Conservation (phyloP, 73 alveolate genomes). For the Halteria grandinella region DNA sequence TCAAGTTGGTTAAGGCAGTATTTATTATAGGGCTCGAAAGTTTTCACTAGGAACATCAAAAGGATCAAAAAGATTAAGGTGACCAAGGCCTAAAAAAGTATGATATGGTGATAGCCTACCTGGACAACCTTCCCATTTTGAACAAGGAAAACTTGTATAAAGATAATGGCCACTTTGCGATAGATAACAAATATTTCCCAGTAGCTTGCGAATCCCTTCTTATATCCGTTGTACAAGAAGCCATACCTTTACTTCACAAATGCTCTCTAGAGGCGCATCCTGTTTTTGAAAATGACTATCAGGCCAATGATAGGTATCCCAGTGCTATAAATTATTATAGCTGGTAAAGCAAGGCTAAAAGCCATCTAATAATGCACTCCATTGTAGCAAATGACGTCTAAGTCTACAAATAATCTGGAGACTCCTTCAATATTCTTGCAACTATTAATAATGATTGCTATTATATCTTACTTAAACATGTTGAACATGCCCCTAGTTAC, state of each 20-base stretch:
- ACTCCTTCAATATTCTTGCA: neutral
- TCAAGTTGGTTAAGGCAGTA: too few species aligned
- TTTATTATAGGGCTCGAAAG: too few species aligned
- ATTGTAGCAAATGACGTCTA: neutral
- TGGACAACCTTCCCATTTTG: too few species aligned
- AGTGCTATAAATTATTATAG: slow-evolving; percentile 32
- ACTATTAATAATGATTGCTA: too few species aligned
- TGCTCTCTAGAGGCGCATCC: neutral
- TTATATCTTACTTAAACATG: too few species aligned
- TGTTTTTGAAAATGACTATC: neutral
- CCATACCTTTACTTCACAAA: slow-evolving; percentile 22
- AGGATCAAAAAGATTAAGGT: too few species aligned
- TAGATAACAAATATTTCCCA: slow-evolving; percentile 59
- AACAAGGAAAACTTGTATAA: slow-evolving; percentile 48
- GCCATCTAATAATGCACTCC: neutral
- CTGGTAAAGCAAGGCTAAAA: slow-evolving; percentile 34
- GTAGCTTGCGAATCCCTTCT: too few species aligned
- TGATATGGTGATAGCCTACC: too few species aligned
- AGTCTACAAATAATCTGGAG: neutral
- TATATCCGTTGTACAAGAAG: slow-evolving; percentile 52
- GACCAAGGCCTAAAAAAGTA: too few species aligned
- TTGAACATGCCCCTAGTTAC: neutral
- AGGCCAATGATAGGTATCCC: slow-evolving; percentile 33
- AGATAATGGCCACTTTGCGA: slow-evolving; percentile 33
- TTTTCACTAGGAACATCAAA: too few species aligned